Conservation (phyloP, 257 asterid genomes). For the Echites panduratus region DNA sequence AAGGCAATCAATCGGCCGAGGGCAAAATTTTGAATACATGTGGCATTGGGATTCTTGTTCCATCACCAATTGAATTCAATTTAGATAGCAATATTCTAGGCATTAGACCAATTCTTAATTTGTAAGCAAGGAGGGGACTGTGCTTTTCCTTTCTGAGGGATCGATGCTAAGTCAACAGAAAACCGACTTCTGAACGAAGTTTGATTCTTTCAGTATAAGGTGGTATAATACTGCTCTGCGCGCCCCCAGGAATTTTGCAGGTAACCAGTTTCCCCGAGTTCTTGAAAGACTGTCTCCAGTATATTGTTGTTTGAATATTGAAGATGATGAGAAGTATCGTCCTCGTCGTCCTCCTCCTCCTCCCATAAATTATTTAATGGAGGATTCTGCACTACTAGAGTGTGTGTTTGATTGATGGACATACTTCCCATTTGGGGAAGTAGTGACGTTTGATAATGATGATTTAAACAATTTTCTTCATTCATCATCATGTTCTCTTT, state of each 20-base stretch:
- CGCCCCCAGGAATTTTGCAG: slow-evolving; percentile 5
- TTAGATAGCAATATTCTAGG: too few species aligned
- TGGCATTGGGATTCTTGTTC: not conserved
- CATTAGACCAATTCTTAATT: not conserved
- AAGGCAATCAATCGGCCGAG: not conserved
- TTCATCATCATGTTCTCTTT: not conserved
- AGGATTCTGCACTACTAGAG: slow-evolving; percentile 2
- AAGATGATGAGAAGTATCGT: not conserved
- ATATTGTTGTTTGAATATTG: not conserved
- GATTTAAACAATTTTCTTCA: slow-evolving; percentile 6
- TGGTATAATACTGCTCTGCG: not conserved
- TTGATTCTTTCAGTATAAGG: not conserved
- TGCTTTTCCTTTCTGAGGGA: not conserved
- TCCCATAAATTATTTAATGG: not conserved
- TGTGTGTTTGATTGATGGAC: not conserved
- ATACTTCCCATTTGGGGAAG: not conserved
- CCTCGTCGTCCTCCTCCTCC: not conserved
- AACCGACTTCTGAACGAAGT: not conserved
- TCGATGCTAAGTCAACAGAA: not conserved
- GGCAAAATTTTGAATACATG: not conserved
- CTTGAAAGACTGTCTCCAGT: not conserved
- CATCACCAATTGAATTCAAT: too few species aligned
- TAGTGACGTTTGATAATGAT: slow-evolving; percentile 12
- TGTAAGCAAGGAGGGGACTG: not conserved
- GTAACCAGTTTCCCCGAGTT: slow-evolving; percentile 7